These are phyloP conservation scores for Colletotrichum phormii DNA, from an alignment of 2,329 filamentous ascomycete genomes.

Conservation along the genomic window DNA sequence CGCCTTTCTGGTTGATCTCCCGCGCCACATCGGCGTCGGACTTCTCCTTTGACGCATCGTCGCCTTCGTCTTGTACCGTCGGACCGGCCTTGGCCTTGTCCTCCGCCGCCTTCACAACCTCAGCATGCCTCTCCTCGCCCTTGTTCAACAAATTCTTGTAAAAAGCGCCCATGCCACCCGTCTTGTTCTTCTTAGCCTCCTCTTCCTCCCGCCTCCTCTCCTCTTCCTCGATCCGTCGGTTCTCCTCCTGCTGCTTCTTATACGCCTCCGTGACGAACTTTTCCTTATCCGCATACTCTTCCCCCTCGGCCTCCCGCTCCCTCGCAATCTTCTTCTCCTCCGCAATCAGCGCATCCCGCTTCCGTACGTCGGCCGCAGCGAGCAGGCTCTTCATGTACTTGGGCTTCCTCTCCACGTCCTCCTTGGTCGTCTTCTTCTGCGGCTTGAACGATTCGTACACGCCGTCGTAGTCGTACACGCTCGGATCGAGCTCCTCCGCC, in stretches of 20 bases:
- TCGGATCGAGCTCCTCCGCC: constrained; percentile 75
- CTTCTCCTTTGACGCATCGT: constrained; percentile 58
- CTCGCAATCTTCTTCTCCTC: constrained; percentile 84
- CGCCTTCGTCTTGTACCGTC: constrained; percentile 44
- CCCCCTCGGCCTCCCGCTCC: constrained; percentile 83
- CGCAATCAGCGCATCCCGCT: constrained; percentile 81
- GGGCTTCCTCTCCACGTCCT: constrained; percentile 71
- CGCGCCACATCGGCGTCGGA: constrained; percentile 73
- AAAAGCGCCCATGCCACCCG: constrained; percentile 81
- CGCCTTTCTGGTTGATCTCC: constrained; percentile 73
- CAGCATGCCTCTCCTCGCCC: constrained; percentile 76
- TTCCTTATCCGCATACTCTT: constrained; percentile 85
- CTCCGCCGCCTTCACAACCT: constrained; percentile 76
- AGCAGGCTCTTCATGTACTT: constrained; percentile 84
- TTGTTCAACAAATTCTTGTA: constrained; percentile 80
- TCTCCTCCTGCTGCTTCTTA: constrained; percentile 83
- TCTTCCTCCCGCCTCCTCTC: constrained; percentile 75
- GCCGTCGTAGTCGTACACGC: constrained; percentile 87
- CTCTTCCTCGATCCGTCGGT: constrained; percentile 76
- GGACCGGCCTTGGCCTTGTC: constrained; percentile 59
- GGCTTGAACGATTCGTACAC: constrained; percentile 83
- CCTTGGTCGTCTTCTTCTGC: constrained; percentile 65
- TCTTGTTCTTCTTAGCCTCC: constrained; percentile 72
- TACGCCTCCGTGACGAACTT: constrained; percentile 89
- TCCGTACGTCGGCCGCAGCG: constrained; percentile 79